Conservation (phyloP, 2,329 filamentous ascomycete species). For the Eurotiales sp. region DNA sequence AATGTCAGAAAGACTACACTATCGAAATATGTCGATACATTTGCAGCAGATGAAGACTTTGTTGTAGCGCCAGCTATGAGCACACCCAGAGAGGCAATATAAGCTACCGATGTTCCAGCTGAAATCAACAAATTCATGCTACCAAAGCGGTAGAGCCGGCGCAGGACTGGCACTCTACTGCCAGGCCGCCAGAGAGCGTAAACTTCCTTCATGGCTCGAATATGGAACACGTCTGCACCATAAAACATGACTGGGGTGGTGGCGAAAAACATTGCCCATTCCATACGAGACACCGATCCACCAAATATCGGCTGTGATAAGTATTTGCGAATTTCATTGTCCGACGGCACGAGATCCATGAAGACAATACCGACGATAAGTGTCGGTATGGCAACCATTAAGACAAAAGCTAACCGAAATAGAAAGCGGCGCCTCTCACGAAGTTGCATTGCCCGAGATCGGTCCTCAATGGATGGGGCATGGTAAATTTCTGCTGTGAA, state of each 20-base stretch:
- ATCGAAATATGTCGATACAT: conserved; percentile 74
- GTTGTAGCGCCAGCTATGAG: conserved; percentile 58
- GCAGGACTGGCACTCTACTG: conserved; percentile 67
- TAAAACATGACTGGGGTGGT: conserved; percentile 85
- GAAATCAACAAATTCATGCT: conserved; percentile 97
- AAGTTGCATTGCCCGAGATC: conserved; percentile 67
- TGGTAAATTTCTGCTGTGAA: conserved; percentile 71
- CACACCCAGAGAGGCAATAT: conserved; percentile 75
- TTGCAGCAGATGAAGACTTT: conserved; percentile 41
- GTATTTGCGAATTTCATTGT: conserved; percentile 57
- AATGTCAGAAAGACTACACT: conserved; percentile 88
- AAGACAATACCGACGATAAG: conserved; percentile 86
- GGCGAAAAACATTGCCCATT: conserved; percentile 75
- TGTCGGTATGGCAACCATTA: conserved; percentile 70
- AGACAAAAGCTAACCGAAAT: conserved; percentile 65
- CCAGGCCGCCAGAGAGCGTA: conserved; percentile 70
- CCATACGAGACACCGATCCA: conserved; percentile 67
- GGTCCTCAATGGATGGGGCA: conserved; percentile 77
- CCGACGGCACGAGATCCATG: conserved; percentile 71
- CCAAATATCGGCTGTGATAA: conserved; percentile 68
- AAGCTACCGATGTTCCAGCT: conserved; percentile 81
- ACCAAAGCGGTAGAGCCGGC: conserved; percentile 85
- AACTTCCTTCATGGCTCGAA: conserved; percentile 73
- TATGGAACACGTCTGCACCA: conserved; percentile 80
- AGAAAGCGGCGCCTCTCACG: conserved; percentile 67